Percentiles rank a stretch among this genome's conserved stretches.
These are phyloP conservation scores for Alectoria sarmentosa DNA, from an alignment of 495 filamentous ascomycete genomes.

Conservation along the genomic window DNA sequence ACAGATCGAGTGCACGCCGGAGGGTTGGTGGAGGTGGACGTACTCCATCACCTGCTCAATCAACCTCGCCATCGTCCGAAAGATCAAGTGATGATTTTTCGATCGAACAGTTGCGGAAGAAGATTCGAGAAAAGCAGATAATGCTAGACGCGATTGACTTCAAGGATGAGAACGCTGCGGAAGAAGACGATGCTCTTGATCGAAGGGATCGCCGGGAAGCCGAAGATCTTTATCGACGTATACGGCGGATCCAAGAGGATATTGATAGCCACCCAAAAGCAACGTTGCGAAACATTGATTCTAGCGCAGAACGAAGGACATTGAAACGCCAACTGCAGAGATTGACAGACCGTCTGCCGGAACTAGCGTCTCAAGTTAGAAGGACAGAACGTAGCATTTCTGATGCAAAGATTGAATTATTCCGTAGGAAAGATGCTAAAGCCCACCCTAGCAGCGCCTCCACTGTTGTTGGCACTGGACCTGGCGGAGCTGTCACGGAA, in stretches of 20 bases:
- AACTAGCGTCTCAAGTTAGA: constrained; percentile 85
- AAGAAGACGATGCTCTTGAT: constrained; percentile 89
- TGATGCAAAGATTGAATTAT: constrained; percentile 87
- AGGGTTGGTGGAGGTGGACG: constrained; percentile 64
- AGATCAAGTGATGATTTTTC: constrained; percentile 71
- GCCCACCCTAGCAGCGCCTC: constrained; percentile 75
- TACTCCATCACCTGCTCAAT: constrained; percentile 64
- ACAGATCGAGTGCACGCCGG: constrained; percentile 88
- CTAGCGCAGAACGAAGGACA: constrained; percentile 75
- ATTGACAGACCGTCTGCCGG: constrained; percentile 81
- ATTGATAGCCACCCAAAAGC: constrained; percentile 89
- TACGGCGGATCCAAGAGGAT: constrained; percentile 92
- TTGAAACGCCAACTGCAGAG: constrained; percentile 84
- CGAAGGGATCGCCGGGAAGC: constrained; percentile 85
- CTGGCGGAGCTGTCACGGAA: constrained; percentile 86
- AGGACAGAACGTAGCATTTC: constrained; percentile 87
- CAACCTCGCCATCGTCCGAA: constrained; percentile 65
- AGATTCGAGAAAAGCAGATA: constrained; percentile 90
- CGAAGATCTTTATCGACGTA: constrained; percentile 87
- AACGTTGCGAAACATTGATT: constrained; percentile 63
- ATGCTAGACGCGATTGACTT: constrained; percentile 97
- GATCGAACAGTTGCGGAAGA: constrained; percentile 83
- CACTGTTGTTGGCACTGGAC: constrained; percentile 88
- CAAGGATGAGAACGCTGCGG: constrained; percentile 79
- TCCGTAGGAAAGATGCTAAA: constrained; percentile 89